Evolutionary conservation across 2,329 filamentous ascomycete species (phyloP), one percentile per base, ranked within the genome.

Genomic region (Sclerotinia minor): DNA sequence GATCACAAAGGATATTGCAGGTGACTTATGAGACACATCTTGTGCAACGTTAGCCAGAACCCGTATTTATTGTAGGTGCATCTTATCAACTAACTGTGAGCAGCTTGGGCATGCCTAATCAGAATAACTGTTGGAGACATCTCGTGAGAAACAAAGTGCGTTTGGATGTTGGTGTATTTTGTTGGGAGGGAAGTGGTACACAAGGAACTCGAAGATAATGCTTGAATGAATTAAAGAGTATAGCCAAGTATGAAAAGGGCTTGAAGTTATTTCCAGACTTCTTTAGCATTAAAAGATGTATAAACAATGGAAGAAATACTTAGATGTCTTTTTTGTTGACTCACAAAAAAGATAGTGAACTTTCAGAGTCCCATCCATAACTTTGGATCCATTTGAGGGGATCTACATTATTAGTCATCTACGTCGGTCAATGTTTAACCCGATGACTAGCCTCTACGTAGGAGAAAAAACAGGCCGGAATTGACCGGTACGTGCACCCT

Each of bases 41-140:
- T 45, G 26, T 50, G 54, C 53, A 41, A 44, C 24, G 49, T 70
- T 70, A 70, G 61, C 57, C 63, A 24, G 38, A 35, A 52, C 50
- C 50, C 26, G 19, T 52, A 26, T 32, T 35, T 47, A 32, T 32
- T 35, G 26, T 44, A 63, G 41, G 32, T 47, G 57, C 5, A 19
- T 44, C 9, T 58, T 26, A 4, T 60, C 32, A 38, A 76, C 76
- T 74, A 71, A 80, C 80, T 81, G 61, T 81, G 79, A 60, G 76
- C 50, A 49, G 79, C 80, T 75, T 81, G 75, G 32, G 77, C 80
- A 67, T 81, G 80, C 59, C 80, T 75, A 68, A 81, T 79, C 7
- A 81, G 69, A 69, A 81, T 78, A n/a, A 81, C 72, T 6, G 76
- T 75, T 7, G 79, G 79, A 19, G 79, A 71, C 79, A 81, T 81